A percentile compares a stretch with the other conserved stretches of the same genome.
phyloP scores from a whole-genome alignment of 169 alveolate genomes.

The Plasmodium inui region DNA sequence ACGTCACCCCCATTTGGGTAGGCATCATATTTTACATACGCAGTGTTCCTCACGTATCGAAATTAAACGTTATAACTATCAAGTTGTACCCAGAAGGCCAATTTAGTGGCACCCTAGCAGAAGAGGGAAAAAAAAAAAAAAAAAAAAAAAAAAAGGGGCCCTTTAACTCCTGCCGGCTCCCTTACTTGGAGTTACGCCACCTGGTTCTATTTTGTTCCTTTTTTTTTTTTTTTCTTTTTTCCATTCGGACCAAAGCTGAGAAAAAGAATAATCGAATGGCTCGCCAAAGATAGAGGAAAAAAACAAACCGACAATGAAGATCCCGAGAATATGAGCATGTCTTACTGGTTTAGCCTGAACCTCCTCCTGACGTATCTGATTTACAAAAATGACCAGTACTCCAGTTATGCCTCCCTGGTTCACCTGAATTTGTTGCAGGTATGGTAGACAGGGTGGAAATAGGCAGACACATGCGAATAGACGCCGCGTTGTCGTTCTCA shows the following conservation, averaged over 20 bases:
- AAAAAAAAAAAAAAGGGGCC: not conserved
- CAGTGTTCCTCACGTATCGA: not conserved
- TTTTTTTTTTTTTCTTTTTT: slow-evolving; percentile 4
- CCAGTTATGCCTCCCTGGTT: slow-evolving; percentile 54
- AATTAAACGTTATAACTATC: not conserved
- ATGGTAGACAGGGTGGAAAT: not conserved
- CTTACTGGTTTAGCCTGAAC: slow-evolving; percentile 66
- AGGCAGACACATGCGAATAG: not conserved
- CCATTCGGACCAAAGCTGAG: slow-evolving; percentile 31
- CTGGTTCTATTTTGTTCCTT: not conserved
- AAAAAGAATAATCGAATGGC: slow-evolving; percentile 56
- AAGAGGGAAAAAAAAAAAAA: not conserved
- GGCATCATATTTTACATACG: not conserved
- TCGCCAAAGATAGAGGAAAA: slow-evolving; percentile 21
- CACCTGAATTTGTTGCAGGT: slow-evolving; percentile 56
- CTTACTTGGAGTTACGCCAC: not conserved
- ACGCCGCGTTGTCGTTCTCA: not conserved
- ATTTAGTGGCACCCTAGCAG: not conserved
- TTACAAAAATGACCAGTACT: slow-evolving; percentile 66
- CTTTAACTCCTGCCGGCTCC: not conserved
- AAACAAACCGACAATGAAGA: slow-evolving; percentile 11
- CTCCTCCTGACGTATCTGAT: slow-evolving; percentile 56
- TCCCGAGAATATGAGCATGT: slow-evolving; percentile 24
- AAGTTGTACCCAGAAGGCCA: not conserved
- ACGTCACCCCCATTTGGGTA: not conserved